Evolutionary conservation across 2,329 filamentous ascomycete genomes (phyloP).

Genomic region (Fusarium agapanthi): DNA sequence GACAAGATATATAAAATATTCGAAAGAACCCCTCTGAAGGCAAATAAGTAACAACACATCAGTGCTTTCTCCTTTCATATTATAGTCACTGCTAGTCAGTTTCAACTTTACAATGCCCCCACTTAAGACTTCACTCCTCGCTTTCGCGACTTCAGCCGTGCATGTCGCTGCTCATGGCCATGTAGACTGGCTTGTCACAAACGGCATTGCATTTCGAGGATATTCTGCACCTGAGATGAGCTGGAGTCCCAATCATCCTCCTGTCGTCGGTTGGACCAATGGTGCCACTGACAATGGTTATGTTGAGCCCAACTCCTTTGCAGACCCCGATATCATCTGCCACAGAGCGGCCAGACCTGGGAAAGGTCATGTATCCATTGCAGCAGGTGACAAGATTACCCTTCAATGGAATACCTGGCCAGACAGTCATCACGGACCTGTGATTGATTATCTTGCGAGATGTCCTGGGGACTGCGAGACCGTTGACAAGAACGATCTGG

Average conservation of each 20-base stretch:
- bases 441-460: conserved; percentile 70
- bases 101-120: conserved; percentile 1
- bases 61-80: no score
- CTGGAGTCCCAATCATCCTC: conserved; percentile 32
- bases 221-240: conserved; percentile 37
- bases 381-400: conserved; percentile 52
- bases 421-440: conserved; percentile 58
- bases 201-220: conserved; percentile 34
- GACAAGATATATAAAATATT: not conserved
- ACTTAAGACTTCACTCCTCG: not conserved
- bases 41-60: no score
- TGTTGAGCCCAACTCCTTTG: conserved; percentile 53
- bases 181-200: conserved; percentile 39
- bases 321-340: conserved; percentile 56
- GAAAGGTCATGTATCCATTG: conserved; percentile 48
- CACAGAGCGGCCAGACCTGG: conserved; percentile 53
- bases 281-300: conserved; percentile 57
- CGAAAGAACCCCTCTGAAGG: accelerated
- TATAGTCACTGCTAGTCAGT: not conserved
- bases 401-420: conserved; percentile 56
- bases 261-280: conserved; percentile 37
- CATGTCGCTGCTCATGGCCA: conserved; percentile 33
- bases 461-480: conserved; percentile 65
- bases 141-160: not conserved
- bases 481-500: conserved; percentile 61